These are phyloP conservation scores for Penicillium nordicum DNA, from an alignment of 2,329 filamentous ascomycete genomes.

Conservation along the genomic window DNA sequence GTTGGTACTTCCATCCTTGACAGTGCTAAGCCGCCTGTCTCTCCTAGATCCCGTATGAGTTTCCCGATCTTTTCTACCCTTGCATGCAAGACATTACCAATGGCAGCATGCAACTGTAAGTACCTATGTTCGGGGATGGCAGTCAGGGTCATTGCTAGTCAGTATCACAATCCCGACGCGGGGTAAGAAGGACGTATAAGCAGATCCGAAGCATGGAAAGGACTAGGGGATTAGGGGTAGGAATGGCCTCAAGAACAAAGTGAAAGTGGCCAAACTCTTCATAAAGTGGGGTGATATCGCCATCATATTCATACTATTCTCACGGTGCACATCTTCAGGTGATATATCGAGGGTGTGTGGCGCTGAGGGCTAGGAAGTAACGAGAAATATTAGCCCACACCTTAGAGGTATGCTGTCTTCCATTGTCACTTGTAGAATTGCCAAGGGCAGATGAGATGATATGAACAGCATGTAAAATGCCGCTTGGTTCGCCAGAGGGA, in stretches of 20 bases:
- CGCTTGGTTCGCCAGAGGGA: too few relatives aligned
- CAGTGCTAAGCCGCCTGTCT: neutral
- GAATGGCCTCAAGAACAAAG: neutral
- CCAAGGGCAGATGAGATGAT: slow-evolving; percentile 1
- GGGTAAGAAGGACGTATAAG: neutral
- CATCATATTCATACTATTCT: slow-evolving; percentile 1
- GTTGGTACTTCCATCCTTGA: slow-evolving; percentile 2
- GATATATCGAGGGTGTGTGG: neutral
- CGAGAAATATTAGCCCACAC: neutral
- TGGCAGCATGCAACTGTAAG: slow-evolving; percentile 2
- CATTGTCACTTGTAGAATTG: neutral
- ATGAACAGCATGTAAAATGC: neutral
- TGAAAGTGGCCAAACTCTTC: neutral
- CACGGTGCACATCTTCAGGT: neutral
- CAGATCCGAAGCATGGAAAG: neutral
- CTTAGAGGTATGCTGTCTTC: neutral
- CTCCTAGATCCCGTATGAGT: neutral
- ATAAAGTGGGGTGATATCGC: neutral
- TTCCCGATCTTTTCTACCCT: neutral
- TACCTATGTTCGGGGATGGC: neutral
- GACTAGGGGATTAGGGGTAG: neutral
- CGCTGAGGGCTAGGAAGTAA: neutral
- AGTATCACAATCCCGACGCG: neutral
- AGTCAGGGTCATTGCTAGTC: neutral
- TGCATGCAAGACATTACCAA: slow-evolving; percentile 4